phyloP scores from a whole-genome alignment of 1,284 basidiomycete species.

The Ganoderma meredithae region DNA sequence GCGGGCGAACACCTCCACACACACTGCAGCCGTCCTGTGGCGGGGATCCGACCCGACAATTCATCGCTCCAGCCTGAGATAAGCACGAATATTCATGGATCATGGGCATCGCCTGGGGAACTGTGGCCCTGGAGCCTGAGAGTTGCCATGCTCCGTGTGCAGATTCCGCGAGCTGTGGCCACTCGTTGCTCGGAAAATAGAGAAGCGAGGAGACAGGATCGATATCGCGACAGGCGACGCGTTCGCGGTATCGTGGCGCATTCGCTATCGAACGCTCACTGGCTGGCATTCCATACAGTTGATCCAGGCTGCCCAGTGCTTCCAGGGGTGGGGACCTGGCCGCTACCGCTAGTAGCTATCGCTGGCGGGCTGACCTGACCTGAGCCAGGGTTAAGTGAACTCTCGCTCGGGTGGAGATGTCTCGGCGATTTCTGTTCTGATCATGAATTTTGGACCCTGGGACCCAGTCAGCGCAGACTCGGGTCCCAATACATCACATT shows the following conservation, averaged over 20 bases:
- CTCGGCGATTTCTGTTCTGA: not conserved
- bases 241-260: not conserved
- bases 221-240: not conserved
- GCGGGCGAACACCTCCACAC: not conserved
- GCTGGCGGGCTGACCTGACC: no score
- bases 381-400: not conserved
- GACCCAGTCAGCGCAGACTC: no score
- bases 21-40: no score
- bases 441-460: not conserved
- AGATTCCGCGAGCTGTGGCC: not conserved
- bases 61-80: not conserved
- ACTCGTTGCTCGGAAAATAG: not conserved
- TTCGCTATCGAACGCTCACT: not conserved
- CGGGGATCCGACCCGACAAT: not conserved
- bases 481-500: no score
- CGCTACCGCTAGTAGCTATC: not conserved
- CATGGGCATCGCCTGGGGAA: not conserved
- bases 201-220: not conserved
- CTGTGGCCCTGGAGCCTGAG: not conserved
- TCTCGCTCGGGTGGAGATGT: not conserved
- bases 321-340: not conserved
- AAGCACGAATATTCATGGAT: not conserved
- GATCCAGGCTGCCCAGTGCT: not conserved
- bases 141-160: not conserved
- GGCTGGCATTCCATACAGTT: not conserved